Conservation (phyloP, 2,329 filamentous ascomycete genomes). For the Colletotrichum sp. region DNA sequence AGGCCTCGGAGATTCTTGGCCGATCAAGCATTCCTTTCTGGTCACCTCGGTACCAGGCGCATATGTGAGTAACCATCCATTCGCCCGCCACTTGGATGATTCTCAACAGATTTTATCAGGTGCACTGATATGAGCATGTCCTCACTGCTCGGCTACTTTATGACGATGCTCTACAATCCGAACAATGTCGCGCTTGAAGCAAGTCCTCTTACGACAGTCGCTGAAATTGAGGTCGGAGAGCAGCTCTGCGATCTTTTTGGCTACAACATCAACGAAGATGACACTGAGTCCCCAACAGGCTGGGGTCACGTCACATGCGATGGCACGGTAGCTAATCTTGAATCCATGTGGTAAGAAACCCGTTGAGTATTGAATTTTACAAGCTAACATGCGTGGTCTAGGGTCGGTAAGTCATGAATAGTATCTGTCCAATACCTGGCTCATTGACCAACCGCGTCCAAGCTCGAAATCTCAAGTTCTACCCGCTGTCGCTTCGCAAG, state of each 20-base stretch:
- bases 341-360: constrained; percentile 46
- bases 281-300: constrained; percentile 26
- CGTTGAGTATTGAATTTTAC: not conserved
- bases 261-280: constrained; percentile 38
- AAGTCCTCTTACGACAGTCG: constrained; percentile 48
- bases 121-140: constrained; percentile 47
- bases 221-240: constrained; percentile 48
- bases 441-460: not conserved
- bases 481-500: constrained; percentile 41
- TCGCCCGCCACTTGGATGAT: fast-evolving
- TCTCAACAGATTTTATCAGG: constrained; percentile 2
- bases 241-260: constrained; percentile 51
- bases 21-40: constrained; percentile 50
- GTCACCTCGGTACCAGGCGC: constrained; percentile 50
- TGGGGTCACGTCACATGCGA: constrained; percentile 54
- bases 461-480: constrained; percentile 54
- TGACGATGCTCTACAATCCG: constrained; percentile 55
- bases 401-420: not conserved
- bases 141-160: constrained; percentile 49
- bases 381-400: constrained; percentile 9
- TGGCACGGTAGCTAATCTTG: constrained; percentile 51
- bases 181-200: constrained; percentile 54
- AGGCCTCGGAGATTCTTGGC: constrained; percentile 42
- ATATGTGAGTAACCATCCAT: constrained; percentile 42
- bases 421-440: not conserved